Conservation (phyloP, 1,284 basidiomycete genomes). For the Malassezia sympodialis region DNA sequence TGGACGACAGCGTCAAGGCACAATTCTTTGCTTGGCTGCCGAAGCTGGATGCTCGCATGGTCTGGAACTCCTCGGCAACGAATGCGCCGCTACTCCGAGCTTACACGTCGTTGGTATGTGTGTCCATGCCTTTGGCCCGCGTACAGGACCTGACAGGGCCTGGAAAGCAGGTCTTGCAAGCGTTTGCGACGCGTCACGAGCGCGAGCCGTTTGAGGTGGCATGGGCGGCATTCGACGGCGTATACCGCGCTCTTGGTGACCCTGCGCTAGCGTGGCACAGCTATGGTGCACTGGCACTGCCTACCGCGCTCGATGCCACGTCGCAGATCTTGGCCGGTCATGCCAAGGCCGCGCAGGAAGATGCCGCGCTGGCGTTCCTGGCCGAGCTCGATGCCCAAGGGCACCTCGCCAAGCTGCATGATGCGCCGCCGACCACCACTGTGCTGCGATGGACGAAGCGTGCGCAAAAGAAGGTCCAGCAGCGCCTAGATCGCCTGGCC, state of each 20-base stretch:
- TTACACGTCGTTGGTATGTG: slow-evolving; percentile 21
- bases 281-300: slow-evolving; percentile 39
- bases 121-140: slow-evolving; percentile 34
- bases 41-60: slow-evolving; percentile 13
- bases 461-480: neutral
- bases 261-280: slow-evolving; percentile 28
- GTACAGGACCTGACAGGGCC: slow-evolving; percentile 41
- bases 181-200: slow-evolving; percentile 16
- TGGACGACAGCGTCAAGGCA: slow-evolving; percentile 26
- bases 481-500: neutral
- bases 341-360: neutral
- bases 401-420: slow-evolving; percentile 4
- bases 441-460: slow-evolving; percentile 12
- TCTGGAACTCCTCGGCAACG: neutral
- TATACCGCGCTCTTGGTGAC: slow-evolving; percentile 31
- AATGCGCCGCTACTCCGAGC: neutral
- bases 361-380: slow-evolving; percentile 29
- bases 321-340: slow-evolving; percentile 11
- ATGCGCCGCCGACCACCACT: slow-evolving; percentile 13
- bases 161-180: slow-evolving; percentile 12
- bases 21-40: slow-evolving; percentile 27
- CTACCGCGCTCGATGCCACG: slow-evolving; percentile 30
- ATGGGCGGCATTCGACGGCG: slow-evolving; percentile 31
- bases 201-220: slow-evolving; percentile 8
- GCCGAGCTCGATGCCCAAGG: slow-evolving; percentile 17